These are phyloP conservation scores for Saccharomyces pastorianus DNA, from an alignment of 1,139 yeast genomes.

Conservation along the genomic window DNA sequence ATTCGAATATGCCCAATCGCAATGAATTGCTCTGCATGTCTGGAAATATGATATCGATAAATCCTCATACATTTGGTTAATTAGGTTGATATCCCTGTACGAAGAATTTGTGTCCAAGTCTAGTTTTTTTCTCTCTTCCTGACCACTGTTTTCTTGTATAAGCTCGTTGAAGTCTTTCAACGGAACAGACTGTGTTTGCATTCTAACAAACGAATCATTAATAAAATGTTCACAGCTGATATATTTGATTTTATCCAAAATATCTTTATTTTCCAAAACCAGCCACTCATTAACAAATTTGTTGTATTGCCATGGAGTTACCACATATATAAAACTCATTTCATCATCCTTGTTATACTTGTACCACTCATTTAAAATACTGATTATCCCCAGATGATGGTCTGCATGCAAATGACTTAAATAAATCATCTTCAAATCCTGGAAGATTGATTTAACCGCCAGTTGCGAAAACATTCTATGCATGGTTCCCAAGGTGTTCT, in stretches of 20 bases:
- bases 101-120: slow-evolving; percentile 26
- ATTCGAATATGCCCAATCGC: slow-evolving; percentile 75
- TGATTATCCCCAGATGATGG: slow-evolving; percentile 80
- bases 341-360: slow-evolving; percentile 28
- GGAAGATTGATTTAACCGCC: slow-evolving; percentile 33
- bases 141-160: slow-evolving; percentile 11
- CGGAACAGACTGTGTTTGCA: slow-evolving; percentile 27
- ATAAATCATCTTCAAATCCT: slow-evolving; percentile 57
- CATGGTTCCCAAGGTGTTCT: slow-evolving; percentile 74
- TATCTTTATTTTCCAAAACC: slow-evolving; percentile 40
- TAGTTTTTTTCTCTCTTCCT: slow-evolving; percentile 29
- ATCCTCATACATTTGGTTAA: slow-evolving; percentile 25
- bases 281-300: slow-evolving; percentile 67
- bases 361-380: slow-evolving; percentile 66
- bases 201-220: slow-evolving; percentile 24
- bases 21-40: slow-evolving; percentile 76
- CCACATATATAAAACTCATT: slow-evolving; percentile 41
- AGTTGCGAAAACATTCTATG: slow-evolving; percentile 51
- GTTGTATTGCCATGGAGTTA: slow-evolving; percentile 71
- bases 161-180: slow-evolving; percentile 20
- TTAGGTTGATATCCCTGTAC: slow-evolving; percentile 18
- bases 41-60: slow-evolving; percentile 34
- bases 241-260: slow-evolving; percentile 44
- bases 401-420: slow-evolving; percentile 95
- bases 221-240: slow-evolving; percentile 63